A percentile compares a stretch with the other conserved stretches of the same genome.
Evolutionary conservation across 2,329 filamentous ascomycete species (phyloP).

Genomic region (Pseudogymnoascus sp.): DNA sequence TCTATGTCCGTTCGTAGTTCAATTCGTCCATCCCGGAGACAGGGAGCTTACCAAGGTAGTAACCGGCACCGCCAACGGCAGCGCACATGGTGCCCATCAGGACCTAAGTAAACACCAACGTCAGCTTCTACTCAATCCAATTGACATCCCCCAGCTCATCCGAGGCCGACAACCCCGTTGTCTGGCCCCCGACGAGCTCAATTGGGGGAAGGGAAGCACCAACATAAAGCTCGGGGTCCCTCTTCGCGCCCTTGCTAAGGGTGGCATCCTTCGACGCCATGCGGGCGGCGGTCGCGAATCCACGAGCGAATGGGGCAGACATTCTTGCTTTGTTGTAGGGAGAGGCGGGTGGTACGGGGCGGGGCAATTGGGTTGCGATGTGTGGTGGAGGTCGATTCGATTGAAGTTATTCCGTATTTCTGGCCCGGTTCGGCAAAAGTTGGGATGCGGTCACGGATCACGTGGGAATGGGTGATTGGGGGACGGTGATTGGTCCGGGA

Average conservation of each 20-base stretch:
- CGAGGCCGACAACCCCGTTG: neutral
- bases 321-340: conserved; percentile 15
- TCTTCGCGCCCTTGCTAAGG: conserved; percentile 55
- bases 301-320: conserved; percentile 25
- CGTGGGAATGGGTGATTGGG: neutral
- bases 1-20: neutral
- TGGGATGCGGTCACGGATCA: conserved; percentile 2
- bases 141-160: neutral
- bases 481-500: neutral
- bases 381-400: neutral
- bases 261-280: conserved; percentile 35
- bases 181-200: neutral
- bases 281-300: conserved; percentile 27
- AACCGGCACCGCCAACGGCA: conserved; percentile 80
- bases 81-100: conserved; percentile 85
- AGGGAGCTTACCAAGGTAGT: conserved; percentile 62
- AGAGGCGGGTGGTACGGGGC: neutral
- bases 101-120: conserved; percentile 48
- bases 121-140: neutral
- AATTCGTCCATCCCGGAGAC: neutral
- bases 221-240: conserved; percentile 68
- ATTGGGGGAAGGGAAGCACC: conserved; percentile 19
- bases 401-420: conserved; percentile 2
- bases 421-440: conserved; percentile 5
- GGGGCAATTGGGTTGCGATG: neutral